These are phyloP conservation scores for Saccharomyces hybrid DNA, from an alignment of 1,139 yeast genomes.

Conservation along the genomic window DNA sequence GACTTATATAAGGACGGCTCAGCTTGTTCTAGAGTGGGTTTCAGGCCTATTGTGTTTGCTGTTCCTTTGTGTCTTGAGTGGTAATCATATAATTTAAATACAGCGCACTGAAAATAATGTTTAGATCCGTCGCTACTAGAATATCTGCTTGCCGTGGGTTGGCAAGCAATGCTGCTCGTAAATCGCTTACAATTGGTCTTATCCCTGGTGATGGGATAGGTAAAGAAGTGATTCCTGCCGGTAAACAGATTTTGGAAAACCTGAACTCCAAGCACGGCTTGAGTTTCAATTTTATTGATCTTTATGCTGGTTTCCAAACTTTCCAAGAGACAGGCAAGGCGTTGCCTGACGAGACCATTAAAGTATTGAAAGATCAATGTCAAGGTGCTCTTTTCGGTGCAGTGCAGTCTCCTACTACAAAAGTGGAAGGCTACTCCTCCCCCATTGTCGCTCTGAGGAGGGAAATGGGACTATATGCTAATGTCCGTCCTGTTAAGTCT, in stretches of 20 bases:
- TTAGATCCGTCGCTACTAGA: conserved; percentile 22
- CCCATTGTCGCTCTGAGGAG: conserved; percentile 97
- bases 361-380: conserved; percentile 69
- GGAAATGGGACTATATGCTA: conserved; percentile 89
- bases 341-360: conserved; percentile 86
- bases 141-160: conserved; percentile 21
- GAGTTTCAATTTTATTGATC: conserved; percentile 74
- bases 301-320: conserved; percentile 90
- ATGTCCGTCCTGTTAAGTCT: conserved; percentile 94
- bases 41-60: not conserved
- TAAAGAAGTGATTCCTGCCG: conserved; percentile 44
- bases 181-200: conserved; percentile 41
- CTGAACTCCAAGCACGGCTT: conserved; percentile 70
- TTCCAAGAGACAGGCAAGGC: conserved; percentile 93
- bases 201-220: conserved; percentile 32
- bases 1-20: not conserved
- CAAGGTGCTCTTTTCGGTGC: conserved; percentile 98
- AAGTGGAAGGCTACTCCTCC: conserved; percentile 94
- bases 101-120: conserved; percentile 13
- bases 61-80: not conserved
- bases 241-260: conserved; percentile 74
- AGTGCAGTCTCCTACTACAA: conserved; percentile 87
- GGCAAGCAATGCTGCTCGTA: conserved; percentile 18
- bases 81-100: not conserved
- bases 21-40: not conserved